These are phyloP conservation scores for Phytophthora uliginosa DNA, from an alignment of 352 stramenopile species.

Conservation along the genomic window DNA sequence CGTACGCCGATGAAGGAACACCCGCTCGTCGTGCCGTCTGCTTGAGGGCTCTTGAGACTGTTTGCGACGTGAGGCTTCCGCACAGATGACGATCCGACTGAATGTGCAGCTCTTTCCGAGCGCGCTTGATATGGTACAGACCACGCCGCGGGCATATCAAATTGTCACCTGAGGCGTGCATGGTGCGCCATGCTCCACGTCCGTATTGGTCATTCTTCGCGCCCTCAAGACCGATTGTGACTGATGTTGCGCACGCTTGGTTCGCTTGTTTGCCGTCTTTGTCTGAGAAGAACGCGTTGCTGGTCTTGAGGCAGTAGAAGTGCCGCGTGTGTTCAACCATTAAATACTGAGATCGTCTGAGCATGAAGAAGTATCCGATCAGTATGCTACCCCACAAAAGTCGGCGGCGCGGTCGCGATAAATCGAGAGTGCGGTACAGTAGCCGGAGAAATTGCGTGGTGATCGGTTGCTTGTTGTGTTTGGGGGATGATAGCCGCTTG, in stretches of 20 bases:
- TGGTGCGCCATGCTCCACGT: conserved; percentile 17
- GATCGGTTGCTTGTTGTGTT: conserved; percentile 4
- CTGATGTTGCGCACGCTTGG: not conserved
- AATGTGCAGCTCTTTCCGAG: conserved; percentile 1
- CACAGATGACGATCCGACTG: conserved; percentile 5
- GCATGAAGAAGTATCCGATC: conserved; percentile 17
- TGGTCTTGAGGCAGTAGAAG: conserved; percentile 20
- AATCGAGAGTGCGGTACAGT: conserved; percentile 15
- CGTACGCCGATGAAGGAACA: conserved; percentile 7
- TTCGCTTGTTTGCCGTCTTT: conserved; percentile 12
- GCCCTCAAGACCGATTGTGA: conserved; percentile 18
- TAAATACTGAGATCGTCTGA: conserved; percentile 17
- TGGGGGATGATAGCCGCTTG: conserved; percentile 10
- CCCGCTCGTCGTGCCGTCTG: not conserved
- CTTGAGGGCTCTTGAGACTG: conserved; percentile 11
- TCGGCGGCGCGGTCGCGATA: conserved; percentile 5
- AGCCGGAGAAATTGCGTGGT: conserved; percentile 10
- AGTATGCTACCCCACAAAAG: conserved; percentile 15
- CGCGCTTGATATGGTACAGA: conserved; percentile 8
- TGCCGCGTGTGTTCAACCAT: not conserved
- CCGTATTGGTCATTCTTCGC: conserved; percentile 29
- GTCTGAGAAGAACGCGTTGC: conserved; percentile 24
- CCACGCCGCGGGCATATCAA: conserved; percentile 3
- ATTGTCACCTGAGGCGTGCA: conserved; percentile 19
- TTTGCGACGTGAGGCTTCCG: conserved; percentile 1